phyloP scores from a whole-genome alignment of 257 asterid species.

The Primulina tabacum region DNA sequence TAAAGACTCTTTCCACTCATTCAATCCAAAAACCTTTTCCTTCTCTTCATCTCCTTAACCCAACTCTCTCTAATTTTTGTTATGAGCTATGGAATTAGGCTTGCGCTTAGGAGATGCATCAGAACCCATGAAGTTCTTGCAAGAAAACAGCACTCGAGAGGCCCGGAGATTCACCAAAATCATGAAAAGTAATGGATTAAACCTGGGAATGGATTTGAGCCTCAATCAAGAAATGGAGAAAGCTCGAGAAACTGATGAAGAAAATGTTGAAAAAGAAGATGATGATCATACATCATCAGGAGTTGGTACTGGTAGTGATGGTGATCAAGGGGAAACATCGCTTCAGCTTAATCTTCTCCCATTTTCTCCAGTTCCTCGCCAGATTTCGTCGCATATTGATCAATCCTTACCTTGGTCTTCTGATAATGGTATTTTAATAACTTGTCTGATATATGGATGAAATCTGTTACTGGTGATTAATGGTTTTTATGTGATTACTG shows the following conservation, averaged over 20 bases:
- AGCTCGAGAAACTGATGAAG: conserved; percentile 21
- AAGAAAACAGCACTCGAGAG: conserved; percentile 13
- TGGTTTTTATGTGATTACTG: no score
- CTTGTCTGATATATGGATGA: no score
- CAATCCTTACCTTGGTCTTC: conserved; percentile 53
- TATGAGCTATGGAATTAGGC: conserved; percentile 59
- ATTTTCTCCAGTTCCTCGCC: conserved; percentile 47
- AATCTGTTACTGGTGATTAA: no score
- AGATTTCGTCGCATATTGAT: conserved; percentile 29
- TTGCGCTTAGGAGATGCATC: conserved; percentile 64
- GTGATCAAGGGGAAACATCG: conserved; percentile 27
- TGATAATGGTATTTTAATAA: conserved; percentile 46
- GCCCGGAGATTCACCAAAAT: conserved; percentile 10
- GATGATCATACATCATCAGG: conserved; percentile 26
- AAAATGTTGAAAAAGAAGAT: conserved; percentile 20
- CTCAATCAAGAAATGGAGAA: conserved; percentile 1
- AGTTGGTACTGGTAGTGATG: conserved; percentile 28
- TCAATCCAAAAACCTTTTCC: conserved; percentile 24
- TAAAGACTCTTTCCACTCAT: conserved; percentile 49
- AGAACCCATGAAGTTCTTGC: conserved; percentile 27
- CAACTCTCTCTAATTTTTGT: not conserved
- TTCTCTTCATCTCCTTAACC: not conserved
- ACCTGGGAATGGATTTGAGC: not conserved
- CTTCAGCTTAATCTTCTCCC: conserved; percentile 67
- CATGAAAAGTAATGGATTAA: conserved; percentile 15